Evolutionary conservation across 495 filamentous ascomycete species (phyloP), one percentile per base, ranked within the genome.

Genomic region (Penicillium parvum): DNA sequence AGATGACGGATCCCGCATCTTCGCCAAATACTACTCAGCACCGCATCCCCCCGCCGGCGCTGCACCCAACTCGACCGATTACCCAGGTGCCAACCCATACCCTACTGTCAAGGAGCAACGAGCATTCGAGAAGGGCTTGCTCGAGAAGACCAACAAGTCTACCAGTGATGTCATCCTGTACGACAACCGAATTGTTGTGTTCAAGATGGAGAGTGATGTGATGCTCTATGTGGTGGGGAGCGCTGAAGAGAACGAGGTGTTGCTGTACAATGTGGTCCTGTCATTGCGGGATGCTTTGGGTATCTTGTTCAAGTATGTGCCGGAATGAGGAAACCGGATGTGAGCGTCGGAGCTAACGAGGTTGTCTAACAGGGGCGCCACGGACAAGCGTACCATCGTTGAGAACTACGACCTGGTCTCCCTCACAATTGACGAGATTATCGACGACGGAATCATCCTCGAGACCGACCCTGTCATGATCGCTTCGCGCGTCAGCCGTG

Each of bases 371-470:
- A 91, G 85, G 65, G 90, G 90, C 68, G 87, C 88, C 17, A 89
- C 90, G 39, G 92, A 99, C 74, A 96, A 96, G 74, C 86, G 92
- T 47, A 97, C 91, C 7, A 86, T 97, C 47, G 81, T 96, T 57
- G 92, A 99, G 69, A 96, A 96, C 76, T 98, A 96, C 72, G 92
- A 97, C 58, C 77, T 83, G 7, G 86, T 95, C 42, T 85, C 89
- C 15, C 75, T 99, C 15, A 86, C 90, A 30, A 86, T 97, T 41
- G 92, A 99, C 65, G 92, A 99, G 65, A 88, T 95, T 41, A 82
- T 95, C 21, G 92, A 97, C 64, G 92, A 97, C 52, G 92, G 92
- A 21, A 90, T 99, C 50, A 90, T 97, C 49, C 76, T 99, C 9
- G 92, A 99, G 71, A 96, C 90, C 0, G 92, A 99, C 63, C 90